Evolutionary conservation across 2,329 filamentous ascomycete species (phyloP), one percentile per base, ranked within the genome.

Genomic region (Trichoderma sp.): DNA sequence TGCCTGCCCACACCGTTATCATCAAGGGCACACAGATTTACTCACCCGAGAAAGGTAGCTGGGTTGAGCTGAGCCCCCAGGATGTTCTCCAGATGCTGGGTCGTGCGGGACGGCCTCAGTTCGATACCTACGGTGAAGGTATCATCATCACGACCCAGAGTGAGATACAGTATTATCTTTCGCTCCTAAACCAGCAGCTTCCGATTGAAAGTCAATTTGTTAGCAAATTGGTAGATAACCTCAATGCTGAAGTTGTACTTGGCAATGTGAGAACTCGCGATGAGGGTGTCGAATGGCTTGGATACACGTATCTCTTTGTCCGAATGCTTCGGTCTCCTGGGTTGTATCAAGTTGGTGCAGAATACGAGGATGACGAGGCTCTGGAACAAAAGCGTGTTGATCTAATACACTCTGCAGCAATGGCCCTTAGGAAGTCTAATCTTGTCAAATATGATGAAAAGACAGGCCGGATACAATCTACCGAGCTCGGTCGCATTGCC

Each of bases 1-100:
- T 99, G 77, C 96, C 96, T 5, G 96, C 96, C 2, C 96, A 99
- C 77, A 98, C 96, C 0, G 96, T 99, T 76, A 95, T 99, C 77
- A 99, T 99, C 84, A 99, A 99, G 82, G 96, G 96, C 68, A 99
- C 96, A 0, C 94, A 97, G 77, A 91, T 99, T 24, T 99, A 99
- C 82, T 98, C 96, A 0, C 96, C 96, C 0, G 96, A 99, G 79
- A 98, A 97, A 83, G 96, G 96, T 83, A 96, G 92, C 79, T 99
- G 96, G 95, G 94, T 99, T 24, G 96, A 99, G 79, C 82, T 99
- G 66, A 97, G 94, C 76, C 96, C 96, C 14, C 96, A 99, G 79
- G 96, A 99, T 81, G 95, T 99, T 43, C 85, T 99, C 62, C 96
- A 99, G 80, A 99, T 99, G 96, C 89, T 99, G 76, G 96, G 96